Evolutionary conservation across 2,329 filamentous ascomycete species (phyloP).

Genomic region (Podosphaera aphanis): DNA sequence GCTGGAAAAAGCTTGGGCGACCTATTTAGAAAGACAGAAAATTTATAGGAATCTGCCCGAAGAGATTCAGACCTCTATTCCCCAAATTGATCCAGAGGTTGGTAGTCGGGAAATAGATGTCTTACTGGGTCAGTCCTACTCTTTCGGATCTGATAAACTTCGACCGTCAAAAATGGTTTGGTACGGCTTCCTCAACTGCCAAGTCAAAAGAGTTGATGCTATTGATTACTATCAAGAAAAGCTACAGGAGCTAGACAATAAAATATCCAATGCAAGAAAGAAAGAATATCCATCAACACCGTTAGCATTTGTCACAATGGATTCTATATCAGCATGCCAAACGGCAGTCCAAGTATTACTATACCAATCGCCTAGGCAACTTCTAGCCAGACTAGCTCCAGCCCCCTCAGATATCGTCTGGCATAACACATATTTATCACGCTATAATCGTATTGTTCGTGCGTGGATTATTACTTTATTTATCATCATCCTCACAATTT

Average conservation of each 20-base stretch:
- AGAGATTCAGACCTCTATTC: conserved; percentile 11
- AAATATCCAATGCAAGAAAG: conserved; percentile 44
- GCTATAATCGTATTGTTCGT: conserved; percentile 47
- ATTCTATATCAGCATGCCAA: conserved; percentile 75
- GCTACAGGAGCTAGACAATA: conserved; percentile 53
- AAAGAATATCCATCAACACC: conserved; percentile 58
- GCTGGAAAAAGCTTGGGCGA: conserved; percentile 66
- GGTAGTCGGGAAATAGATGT: conserved; percentile 32
- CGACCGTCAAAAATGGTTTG: conserved; percentile 52
- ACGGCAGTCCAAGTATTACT: conserved; percentile 92
- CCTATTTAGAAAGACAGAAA: conserved; percentile 37
- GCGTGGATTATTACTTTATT: conserved; percentile 67
- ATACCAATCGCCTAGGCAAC: conserved; percentile 65
- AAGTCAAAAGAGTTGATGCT: conserved; percentile 55
- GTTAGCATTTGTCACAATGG: conserved; percentile 90
- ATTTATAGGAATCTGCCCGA: conserved; percentile 21
- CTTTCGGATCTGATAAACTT: conserved; percentile 21
- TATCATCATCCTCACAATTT: conserved; percentile 60
- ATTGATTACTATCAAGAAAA: conserved; percentile 88
- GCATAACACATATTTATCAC: conserved; percentile 71
- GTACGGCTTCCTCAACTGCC: conserved; percentile 53
- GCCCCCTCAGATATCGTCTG: conserved; percentile 85
- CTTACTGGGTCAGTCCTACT: conserved; percentile 26
- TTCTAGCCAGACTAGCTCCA: conserved; percentile 68
- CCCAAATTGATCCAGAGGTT: conserved; percentile 18